Percentiles rank a stretch among this genome's conserved stretches.
These are phyloP conservation scores for Xerophyta viscosa DNA, from an alignment of 106 monocot species.

Conservation along the genomic window DNA sequence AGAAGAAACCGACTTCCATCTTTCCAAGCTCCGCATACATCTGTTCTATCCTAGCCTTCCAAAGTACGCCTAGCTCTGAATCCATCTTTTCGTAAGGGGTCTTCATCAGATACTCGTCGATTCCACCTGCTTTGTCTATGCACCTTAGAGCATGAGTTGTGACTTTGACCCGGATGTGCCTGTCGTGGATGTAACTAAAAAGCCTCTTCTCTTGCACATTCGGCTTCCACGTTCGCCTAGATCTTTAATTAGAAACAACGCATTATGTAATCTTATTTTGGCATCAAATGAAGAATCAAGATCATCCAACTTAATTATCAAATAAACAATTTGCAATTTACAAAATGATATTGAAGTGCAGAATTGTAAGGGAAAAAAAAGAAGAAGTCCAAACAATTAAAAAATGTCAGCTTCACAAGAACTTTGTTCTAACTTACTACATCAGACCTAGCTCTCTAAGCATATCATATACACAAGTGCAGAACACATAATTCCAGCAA, in stretches of 20 bases:
- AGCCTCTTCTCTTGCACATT: constrained; percentile 93
- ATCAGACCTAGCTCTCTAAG: too few relatives aligned
- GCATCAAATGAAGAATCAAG: neutral
- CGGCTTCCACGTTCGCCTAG: constrained; percentile 81
- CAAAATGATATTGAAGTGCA: too few relatives aligned
- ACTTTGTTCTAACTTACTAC: too few relatives aligned
- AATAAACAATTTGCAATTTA: too few relatives aligned
- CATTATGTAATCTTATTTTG: neutral
- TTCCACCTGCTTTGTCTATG: constrained; percentile 92
- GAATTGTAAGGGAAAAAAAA: too few relatives aligned
- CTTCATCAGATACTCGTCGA: constrained; percentile 91
- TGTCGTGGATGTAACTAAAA: constrained; percentile 81
- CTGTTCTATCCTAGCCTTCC: constrained; percentile 82
- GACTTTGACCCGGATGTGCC: constrained; percentile 75
- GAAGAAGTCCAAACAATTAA: too few relatives aligned
- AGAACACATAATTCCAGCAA: too few relatives aligned
- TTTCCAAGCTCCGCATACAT: constrained; percentile 66
- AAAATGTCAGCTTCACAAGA: too few relatives aligned
- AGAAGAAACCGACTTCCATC: constrained; percentile 61
- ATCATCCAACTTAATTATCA: too few relatives aligned
- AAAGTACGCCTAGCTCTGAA: constrained; percentile 71
- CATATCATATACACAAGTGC: too few relatives aligned
- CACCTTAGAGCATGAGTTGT: constrained; percentile 85
- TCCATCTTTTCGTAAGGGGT: constrained; percentile 87
- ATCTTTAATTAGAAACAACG: constrained; percentile 16